phyloP scores from a whole-genome alignment of 2,329 filamentous ascomycete species.

The Fusarium camptoceras region DNA sequence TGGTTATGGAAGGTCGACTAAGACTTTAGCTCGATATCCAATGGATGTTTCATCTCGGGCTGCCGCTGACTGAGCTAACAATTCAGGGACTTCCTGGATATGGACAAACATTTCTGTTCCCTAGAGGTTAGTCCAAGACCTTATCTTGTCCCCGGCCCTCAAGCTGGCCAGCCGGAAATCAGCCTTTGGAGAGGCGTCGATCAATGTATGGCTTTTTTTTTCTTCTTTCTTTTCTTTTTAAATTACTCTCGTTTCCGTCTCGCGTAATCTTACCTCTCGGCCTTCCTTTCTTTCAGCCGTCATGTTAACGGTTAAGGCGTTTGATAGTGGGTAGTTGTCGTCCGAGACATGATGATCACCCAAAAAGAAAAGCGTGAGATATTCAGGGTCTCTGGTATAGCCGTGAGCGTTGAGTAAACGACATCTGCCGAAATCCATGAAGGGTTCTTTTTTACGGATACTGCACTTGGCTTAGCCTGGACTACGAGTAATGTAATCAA shows the following conservation, averaged over 20 bases:
- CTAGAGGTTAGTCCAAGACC: constrained; percentile 10
- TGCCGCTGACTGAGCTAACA: constrained; percentile 10
- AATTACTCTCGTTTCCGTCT: constrained; percentile 15
- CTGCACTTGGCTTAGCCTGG: not conserved
- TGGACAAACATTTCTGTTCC: not conserved
- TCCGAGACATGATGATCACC: constrained; percentile 38
- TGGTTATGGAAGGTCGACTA: not conserved
- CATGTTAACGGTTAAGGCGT: not conserved
- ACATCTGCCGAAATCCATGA: not conserved
- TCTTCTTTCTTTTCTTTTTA: not conserved
- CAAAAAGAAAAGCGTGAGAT: constrained; percentile 10
- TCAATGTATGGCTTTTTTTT: not conserved
- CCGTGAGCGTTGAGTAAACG: not conserved
- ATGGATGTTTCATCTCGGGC: constrained; percentile 17
- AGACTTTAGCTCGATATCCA: not conserved
- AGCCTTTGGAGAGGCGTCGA: constrained; percentile 11
- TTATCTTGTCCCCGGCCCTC: constrained; percentile 4
- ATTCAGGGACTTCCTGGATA: constrained; percentile 9
- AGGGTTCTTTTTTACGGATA: not conserved
- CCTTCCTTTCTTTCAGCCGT: constrained; percentile 10
- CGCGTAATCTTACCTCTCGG: constrained; percentile 27
- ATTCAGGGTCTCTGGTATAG: constrained; percentile 15
- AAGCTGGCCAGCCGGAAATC: constrained; percentile 15
- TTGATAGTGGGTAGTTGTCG: not conserved
- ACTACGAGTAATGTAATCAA: constrained; percentile 26